Base-by-base conservation (phyloP, 2,329 filamentous ascomycete species). In the Ophioceras dolichostomum region DNA sequence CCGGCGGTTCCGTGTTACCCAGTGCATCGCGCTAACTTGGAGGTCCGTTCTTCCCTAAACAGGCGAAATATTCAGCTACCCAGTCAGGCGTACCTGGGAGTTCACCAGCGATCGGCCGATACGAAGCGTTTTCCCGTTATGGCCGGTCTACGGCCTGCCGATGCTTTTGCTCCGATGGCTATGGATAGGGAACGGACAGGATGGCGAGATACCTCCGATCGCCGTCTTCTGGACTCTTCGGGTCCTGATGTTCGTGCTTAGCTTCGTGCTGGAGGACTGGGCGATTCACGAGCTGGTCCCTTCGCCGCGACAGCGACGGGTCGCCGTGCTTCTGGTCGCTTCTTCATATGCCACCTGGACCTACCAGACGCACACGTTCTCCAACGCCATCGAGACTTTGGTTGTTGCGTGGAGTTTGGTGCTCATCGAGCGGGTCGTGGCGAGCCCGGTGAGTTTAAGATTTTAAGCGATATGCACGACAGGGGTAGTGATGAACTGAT, bases 321-420 rank as follows among this genome's bases (percentile, higher is more conserved):
- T 81, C 39, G 85, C 87, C 9, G 74, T 93, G 32, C 67, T 93
- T 32, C 70, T 98, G 40, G 83, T 95, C 42, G 87, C 89, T 32
- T 96, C 89, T 20, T 95, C 87, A 19, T 98, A 96, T 61, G 89
- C 95, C 48, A 98, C 91, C 34, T 98, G 91, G 89, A 95, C 89
- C 32, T 94, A 89, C 62, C 91, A 98, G 61, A 91, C 86, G 14
- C 91, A 98, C 60, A 96, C 91, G 10, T 96, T 98, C 58, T 96
- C 89, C 44, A 98, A 98, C 61, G 93, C 89, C 43, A 73, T 96
- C 47, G 91, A 98, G 64, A 96, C 91, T 3, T 66, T 98, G 48
- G 72, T 89, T 36, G 87, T 98, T 36, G 75, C 85, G 38, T 98
- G 91, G 91, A 88, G 83, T 52, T 62, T 98, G 57, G 88, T 96